These are phyloP conservation scores for Saccharomyces hybrid DNA, from an alignment of 1,139 yeast species.

Conservation along the genomic window DNA sequence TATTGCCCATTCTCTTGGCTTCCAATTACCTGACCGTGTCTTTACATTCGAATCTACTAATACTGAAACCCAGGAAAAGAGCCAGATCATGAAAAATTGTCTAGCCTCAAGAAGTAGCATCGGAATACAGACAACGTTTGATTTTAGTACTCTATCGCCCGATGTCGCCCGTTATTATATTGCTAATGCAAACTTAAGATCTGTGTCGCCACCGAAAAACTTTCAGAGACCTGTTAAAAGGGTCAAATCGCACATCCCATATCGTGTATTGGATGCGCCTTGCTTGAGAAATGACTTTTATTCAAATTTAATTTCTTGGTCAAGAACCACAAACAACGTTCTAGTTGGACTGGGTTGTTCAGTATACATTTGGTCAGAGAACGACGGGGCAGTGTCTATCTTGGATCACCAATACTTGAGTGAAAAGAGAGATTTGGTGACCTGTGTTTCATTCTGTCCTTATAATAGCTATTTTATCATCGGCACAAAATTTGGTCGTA, in stretches of 20 bases:
- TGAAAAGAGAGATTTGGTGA: constrained; percentile 37
- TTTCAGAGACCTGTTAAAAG: constrained; percentile 15
- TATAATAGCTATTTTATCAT: constrained; percentile 43
- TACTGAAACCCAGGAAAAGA: constrained; percentile 1
- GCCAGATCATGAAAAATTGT: not conserved
- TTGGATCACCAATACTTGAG: constrained; percentile 28
- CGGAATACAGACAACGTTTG: constrained; percentile 3
- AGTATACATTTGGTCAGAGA: constrained; percentile 61
- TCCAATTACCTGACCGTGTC: constrained; percentile 26
- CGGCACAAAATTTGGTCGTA: constrained; percentile 49
- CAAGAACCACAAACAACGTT: constrained; percentile 41
- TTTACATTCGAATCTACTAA: constrained; percentile 6
- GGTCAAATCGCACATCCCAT: constrained; percentile 35
- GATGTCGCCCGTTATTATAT: constrained; percentile 16
- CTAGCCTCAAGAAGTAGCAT: constrained; percentile 13
- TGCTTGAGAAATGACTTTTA: constrained; percentile 74
- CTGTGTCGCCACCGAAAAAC: not conserved
- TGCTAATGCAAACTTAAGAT: constrained; percentile 5
- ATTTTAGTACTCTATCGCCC: constrained; percentile 18
- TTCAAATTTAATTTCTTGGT: constrained; percentile 73
- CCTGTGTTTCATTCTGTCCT: constrained; percentile 52
- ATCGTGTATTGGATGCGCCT: constrained; percentile 62
- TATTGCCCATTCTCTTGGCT: constrained; percentile 46
- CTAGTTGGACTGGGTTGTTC: constrained; percentile 62
- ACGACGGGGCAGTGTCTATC: constrained; percentile 38